These are phyloP conservation scores for Paraurostyla sp. DNA, from an alignment of 73 alveolate genomes.

Conservation along the genomic window DNA sequence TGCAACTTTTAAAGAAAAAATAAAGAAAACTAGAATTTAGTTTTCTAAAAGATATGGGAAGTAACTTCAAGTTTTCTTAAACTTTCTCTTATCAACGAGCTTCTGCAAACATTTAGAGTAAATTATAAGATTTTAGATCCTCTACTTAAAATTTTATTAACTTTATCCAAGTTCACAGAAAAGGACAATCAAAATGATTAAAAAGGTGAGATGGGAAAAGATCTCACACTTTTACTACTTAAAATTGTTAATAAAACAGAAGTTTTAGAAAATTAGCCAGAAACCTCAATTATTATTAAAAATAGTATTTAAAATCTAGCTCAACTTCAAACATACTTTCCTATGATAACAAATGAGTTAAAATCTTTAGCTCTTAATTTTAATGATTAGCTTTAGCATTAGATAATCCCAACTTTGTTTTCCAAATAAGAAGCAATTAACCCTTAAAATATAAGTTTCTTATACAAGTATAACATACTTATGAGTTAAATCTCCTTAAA, in stretches of 20 bases:
- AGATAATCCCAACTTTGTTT: slow-evolving; percentile 13
- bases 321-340: neutral
- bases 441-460: neutral
- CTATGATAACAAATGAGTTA: neutral
- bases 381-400: slow-evolving; percentile 14
- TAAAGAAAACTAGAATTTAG: neutral
- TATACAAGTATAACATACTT: neutral
- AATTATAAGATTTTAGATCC: slow-evolving; percentile 8
- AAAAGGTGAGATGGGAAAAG: slow-evolving; percentile 13
- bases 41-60: slow-evolving; percentile 21
- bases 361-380: neutral
- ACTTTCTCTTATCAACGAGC: slow-evolving; percentile 38
- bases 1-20: neutral
- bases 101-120: slow-evolving; percentile 25
- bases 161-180: neutral
- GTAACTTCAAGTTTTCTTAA: neutral
- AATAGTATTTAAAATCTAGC: neutral
- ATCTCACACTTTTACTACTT: neutral
- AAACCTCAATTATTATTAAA: neutral
- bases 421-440: neutral
- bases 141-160: neutral
- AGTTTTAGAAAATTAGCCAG: slow-evolving; percentile 1
- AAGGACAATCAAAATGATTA: neutral
- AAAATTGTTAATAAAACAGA: slow-evolving; percentile 5
- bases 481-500: neutral